phyloP scores from a whole-genome alignment of 2,329 filamentous ascomycete genomes.

The Ascochyta fabae region DNA sequence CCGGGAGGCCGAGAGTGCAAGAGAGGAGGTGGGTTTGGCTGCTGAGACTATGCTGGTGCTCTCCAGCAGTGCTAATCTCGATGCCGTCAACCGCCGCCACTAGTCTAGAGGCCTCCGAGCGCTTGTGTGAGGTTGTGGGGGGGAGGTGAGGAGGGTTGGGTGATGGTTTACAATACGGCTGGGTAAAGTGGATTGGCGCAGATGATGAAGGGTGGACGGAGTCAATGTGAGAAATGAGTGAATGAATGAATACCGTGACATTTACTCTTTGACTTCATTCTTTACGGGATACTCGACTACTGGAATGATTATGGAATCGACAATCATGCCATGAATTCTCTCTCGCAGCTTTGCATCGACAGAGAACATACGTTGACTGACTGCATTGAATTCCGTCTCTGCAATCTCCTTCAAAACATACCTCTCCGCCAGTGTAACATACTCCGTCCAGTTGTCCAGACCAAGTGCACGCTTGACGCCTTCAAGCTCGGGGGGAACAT shows the following conservation, averaged over 20 bases:
- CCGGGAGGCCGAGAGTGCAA: not conserved
- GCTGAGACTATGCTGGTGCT: not conserved
- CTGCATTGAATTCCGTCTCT: conserved; percentile 3
- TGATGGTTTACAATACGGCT: not conserved
- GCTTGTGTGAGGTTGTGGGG: not conserved
- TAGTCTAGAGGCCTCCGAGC: not conserved
- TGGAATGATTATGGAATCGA: not conserved
- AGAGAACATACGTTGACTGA: conserved; percentile 16
- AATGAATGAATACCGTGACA: not conserved
- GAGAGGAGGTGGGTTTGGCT: not conserved
- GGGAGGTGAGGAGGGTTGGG: not conserved
- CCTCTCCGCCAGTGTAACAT: conserved; percentile 19
- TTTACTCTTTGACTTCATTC: not conserved
- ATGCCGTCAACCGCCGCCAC: too few species aligned
- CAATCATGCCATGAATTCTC: not conserved
- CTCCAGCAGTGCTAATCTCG: not conserved
- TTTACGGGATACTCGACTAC: not conserved
- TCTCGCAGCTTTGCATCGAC: not conserved
- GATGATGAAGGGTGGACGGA: not conserved
- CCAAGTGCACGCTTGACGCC: conserved; percentile 21
- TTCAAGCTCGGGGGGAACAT: conserved; percentile 16
- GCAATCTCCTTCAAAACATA: conserved; percentile 8
- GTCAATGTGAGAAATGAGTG: too few species aligned
- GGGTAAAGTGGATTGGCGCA: not conserved
- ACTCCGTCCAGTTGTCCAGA: conserved; percentile 24